A percentile compares a stretch with the other conserved stretches of the same genome.
These are phyloP conservation scores for Hemileccinum rubropunctum DNA, from an alignment of 768 basidiomycete genomes.

Conservation along the genomic window DNA sequence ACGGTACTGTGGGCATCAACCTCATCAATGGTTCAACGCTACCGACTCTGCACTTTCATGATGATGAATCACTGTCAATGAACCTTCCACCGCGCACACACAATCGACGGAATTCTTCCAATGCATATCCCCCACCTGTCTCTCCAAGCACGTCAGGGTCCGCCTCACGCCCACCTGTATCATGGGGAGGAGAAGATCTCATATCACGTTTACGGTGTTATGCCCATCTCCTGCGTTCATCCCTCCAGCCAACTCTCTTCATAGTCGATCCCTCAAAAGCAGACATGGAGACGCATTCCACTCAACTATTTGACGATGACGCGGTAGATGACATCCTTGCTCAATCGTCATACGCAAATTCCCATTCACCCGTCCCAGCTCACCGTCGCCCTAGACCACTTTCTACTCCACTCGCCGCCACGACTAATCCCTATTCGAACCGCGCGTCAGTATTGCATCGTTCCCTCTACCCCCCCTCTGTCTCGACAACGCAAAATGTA, in stretches of 20 bases:
- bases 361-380: conserved; percentile 79
- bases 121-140: conserved; percentile 62
- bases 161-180: conserved; percentile 41
- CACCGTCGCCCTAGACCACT: conserved; percentile 75
- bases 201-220: conserved; percentile 73
- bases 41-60: conserved; percentile 92
- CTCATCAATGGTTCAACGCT: conserved; percentile 82
- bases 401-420: conserved; percentile 34
- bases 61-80: conserved; percentile 89
- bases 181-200: conserved; percentile 89
- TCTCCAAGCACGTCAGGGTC: conserved; percentile 45
- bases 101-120: conserved; percentile 37
- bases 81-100: conserved; percentile 42
- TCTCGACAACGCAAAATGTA: conserved; percentile 48
- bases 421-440: conserved; percentile 55
- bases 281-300: conserved; percentile 92
- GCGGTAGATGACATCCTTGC: conserved; percentile 86
- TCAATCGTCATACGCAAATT: conserved; percentile 72
- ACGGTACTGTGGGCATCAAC: conserved; percentile 87
- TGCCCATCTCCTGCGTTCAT: conserved; percentile 80
- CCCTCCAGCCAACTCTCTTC: conserved; percentile 81
- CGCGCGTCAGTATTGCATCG: conserved; percentile 80
- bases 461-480: conserved; percentile 57
- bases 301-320: conserved; percentile 78
- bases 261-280: conserved; percentile 88